Conservation (phyloP, 106 monocot genomes). For the Dioscorea alata region DNA sequence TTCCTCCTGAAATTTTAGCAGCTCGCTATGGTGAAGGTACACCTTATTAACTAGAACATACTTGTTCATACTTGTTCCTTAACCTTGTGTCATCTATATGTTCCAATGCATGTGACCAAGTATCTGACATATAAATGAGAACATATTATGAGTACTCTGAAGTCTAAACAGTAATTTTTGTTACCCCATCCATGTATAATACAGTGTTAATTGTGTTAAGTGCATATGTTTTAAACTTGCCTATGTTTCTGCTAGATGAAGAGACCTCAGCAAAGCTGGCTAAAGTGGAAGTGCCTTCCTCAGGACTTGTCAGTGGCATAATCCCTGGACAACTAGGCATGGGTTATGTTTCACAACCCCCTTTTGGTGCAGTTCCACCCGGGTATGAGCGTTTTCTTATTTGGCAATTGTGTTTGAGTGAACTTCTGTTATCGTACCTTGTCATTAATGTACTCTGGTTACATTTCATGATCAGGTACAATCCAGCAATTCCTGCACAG, state of each 20-base stretch:
- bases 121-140: no score
- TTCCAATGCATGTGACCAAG: no score
- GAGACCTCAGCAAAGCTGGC: constrained; percentile 49
- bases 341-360: constrained; percentile 50
- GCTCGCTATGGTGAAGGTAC: constrained; percentile 80
- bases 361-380: constrained; percentile 56
- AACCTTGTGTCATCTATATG: no score
- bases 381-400: constrained; percentile 36
- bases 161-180: no score
- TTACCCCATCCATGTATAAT: no score
- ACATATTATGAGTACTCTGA: no score
- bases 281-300: constrained; percentile 51
- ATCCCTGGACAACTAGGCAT: constrained; percentile 45
- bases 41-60: no score
- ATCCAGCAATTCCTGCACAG: constrained; percentile 49
- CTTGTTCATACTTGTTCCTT: no score
- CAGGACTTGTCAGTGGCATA: constrained; percentile 30
- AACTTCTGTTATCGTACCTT: neutral
- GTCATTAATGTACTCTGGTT: neutral
- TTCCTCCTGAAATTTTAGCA: constrained; percentile 63
- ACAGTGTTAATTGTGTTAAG: no score
- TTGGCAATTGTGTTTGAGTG: neutral
- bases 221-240: no score
- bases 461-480: constrained; percentile 44
- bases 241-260: constrained; percentile 44